Base-by-base conservation (phyloP, 495 filamentous ascomycete species). In the Aspergillus taichungensis region DNA sequence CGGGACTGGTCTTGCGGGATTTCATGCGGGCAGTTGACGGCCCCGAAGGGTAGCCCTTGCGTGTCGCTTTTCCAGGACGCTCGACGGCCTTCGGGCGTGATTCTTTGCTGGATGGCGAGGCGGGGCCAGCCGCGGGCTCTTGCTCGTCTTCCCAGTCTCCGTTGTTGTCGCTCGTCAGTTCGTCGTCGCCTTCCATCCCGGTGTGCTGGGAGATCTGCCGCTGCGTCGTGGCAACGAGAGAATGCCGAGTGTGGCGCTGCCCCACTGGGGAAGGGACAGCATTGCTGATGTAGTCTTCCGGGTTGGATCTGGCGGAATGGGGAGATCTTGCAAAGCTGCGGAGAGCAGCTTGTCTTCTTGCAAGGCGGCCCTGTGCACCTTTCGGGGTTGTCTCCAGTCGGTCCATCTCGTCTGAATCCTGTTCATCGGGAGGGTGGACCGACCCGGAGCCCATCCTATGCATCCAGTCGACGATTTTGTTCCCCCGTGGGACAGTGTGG, bases 401-500 rank as follows among this genome's bases (percentile, higher is more conserved):
- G 47, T 80, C 76, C n/a, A 80, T 72, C 13, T 77, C 65, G 8
- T 72, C 69, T 7, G 64, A 71, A 43, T 80, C 72, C 46, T 84
- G 73, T 55, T 84, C 80, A 37, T 76, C 64, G 4, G 86, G 80
- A 13, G 79, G 77, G 53, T 76, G 73, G 29, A 74, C 77, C 9
- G 76, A 75, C 3, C 76, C 83, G 27, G 85, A 77, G 6, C 75
- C 75, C 47, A 84, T 73, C 4, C 75, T 75, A 43, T 89, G 84
- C 84, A 95, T 94, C 88, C 88, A 94, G 38, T 82, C 77, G 11
- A 95, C 87, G 8, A 85, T 83, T 45, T 80, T 86, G 45, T 80
- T 79, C 6, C 76, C 85, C 53, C 86, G 81, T 27, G 77, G 18
- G 18, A 24, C 1, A 24, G 18, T 74, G 37, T 78, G 71, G 35